Conservation (phyloP, 257 asterid species). For the Nicotiana attenuata region DNA sequence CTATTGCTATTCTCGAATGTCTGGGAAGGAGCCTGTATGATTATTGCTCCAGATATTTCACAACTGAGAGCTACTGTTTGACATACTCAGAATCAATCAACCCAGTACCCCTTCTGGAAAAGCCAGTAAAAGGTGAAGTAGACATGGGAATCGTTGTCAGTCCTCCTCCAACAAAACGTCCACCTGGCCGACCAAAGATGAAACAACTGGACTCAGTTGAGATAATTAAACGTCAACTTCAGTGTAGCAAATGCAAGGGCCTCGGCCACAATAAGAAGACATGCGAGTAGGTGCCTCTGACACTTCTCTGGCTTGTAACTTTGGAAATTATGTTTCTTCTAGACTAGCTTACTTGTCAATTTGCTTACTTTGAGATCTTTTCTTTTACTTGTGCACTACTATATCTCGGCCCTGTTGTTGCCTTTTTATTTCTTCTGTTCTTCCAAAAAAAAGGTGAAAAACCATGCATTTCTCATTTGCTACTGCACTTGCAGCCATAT, state of each 20-base stretch:
- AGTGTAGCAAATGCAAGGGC: constrained; percentile 97
- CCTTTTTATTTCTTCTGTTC: neutral
- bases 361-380: neutral
- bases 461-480: neutral
- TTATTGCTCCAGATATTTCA: too few species aligned
- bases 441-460: neutral
- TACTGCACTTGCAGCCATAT: neutral
- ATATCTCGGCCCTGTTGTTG: neutral
- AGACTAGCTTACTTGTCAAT: neutral
- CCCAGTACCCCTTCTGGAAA: constrained; percentile 85
- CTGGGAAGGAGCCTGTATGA: too few species aligned
- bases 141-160: constrained; percentile 56
- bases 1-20: constrained; percentile 61
- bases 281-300: constrained; percentile 6
- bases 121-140: constrained; percentile 53
- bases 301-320: neutral
- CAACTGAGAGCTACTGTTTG: too few species aligned
- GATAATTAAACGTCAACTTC: constrained; percentile 90
- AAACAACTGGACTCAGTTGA: constrained; percentile 67
- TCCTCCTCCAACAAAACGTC: constrained; percentile 92
- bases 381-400: neutral
- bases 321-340: neutral
- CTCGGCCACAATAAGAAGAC: constrained; percentile 96
- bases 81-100: too few species aligned
- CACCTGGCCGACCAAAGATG: constrained; percentile 90